phyloP scores from a whole-genome alignment of 1,284 basidiomycete species.

The Ganoderma resinaceum region DNA sequence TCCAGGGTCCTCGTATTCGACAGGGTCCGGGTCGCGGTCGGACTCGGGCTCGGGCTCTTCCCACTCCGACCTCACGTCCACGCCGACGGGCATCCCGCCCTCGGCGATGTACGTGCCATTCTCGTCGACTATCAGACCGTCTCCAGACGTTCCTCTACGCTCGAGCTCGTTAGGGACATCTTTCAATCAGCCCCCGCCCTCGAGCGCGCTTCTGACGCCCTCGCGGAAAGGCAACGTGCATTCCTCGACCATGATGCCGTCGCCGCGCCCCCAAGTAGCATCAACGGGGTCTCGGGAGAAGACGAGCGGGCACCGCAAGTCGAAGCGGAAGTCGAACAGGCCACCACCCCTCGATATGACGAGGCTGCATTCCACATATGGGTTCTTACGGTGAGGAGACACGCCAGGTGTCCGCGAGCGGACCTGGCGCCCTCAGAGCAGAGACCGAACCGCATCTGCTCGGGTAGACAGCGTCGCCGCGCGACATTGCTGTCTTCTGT shows the following conservation, averaged over 20 bases:
- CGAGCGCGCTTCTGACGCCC: conserved; percentile 26
- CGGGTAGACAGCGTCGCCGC: conserved; percentile 25
- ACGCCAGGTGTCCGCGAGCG: conserved; percentile 20
- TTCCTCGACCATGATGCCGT: conserved; percentile 11
- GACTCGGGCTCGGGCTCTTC: conserved; percentile 5
- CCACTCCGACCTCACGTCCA: conserved; percentile 31
- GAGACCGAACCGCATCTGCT: background rate
- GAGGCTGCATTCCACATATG: conserved; percentile 30
- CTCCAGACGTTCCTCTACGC: conserved; percentile 25
- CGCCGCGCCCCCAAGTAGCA: conserved; percentile 17
- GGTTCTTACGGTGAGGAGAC: conserved; percentile 21
- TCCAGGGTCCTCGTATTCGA: conserved; percentile 18
- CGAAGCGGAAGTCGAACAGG: conserved; percentile 28
- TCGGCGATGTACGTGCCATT: conserved; percentile 31
- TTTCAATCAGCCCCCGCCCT: conserved; percentile 22
- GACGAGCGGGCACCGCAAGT: conserved; percentile 11
- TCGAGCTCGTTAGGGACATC: conserved; percentile 29
- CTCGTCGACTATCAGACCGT: conserved; percentile 32
- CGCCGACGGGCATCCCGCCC: conserved; percentile 28
- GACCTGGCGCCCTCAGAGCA: conserved; percentile 5
- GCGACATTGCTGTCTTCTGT: conserved; percentile 17
- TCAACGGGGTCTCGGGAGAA: conserved; percentile 5
- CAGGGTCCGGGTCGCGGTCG: conserved; percentile 17
- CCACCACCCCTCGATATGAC: conserved; percentile 32
- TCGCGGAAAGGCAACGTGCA: conserved; percentile 18